Base-by-base conservation (phyloP, 2,329 filamentous ascomycete species). In the Phoma herbarum region DNA sequence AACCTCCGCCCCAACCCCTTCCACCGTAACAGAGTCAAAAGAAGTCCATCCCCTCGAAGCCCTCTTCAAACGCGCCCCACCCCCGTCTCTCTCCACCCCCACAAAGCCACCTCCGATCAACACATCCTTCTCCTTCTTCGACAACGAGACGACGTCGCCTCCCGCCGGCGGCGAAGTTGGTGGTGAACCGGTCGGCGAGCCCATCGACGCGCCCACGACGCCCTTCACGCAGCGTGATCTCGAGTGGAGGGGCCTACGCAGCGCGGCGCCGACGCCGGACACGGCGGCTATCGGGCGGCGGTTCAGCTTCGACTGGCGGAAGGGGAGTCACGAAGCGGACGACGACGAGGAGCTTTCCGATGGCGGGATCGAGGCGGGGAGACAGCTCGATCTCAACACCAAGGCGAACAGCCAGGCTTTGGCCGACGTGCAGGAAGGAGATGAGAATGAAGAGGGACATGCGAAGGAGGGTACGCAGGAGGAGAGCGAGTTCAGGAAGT, bases 201-300 rank as follows among this genome's bases (percentile, higher is more conserved):
- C 63, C 4, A 22, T 29, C 22, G 62, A 68, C 25, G 57, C 59
- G 1, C 93, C 93, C 12, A 87, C 92, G 77, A 97, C 94, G 0
- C 94, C 94, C 0, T 96, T 88, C 74, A 92, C 91, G 0, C 87
- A 88, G 62, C 86, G 88, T 65, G 94, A 98, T 65, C 82, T 94
- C 28, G 89, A 92, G 67, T 87, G 83, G 78, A 86, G 93, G 61
- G 86, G 85, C 49, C 74, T 91, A n/a, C 86, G 95, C 55, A 97
- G 93, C 73, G 93, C 93, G 6, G 95, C 95, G 2, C 95, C 95
- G 0, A 99, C 95, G 0, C 95, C 95, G 0, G 95, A 99, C 73
- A 98, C 95, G 0, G 92, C 92, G 1, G 88, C 93, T 59, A 88
- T 91, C 2, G 87, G 83, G 39, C 86, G 87, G 26, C 84, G 81